phyloP scores from a whole-genome alignment of 495 filamentous ascomycete genomes.

The Trichoderma gamsii region DNA sequence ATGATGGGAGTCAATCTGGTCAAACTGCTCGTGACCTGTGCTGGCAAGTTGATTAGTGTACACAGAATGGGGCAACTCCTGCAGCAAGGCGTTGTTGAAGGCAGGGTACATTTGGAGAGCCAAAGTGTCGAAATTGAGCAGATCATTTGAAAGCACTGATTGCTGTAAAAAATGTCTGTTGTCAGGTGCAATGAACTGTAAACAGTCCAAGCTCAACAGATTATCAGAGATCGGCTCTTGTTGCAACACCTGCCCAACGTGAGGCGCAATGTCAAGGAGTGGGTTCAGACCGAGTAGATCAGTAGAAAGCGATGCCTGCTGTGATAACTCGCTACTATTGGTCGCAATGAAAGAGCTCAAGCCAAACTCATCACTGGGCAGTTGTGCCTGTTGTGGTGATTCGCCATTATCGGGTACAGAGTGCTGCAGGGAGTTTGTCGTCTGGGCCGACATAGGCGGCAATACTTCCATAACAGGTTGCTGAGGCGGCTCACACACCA shows the following conservation, averaged over 20 bases:
- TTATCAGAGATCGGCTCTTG: too few species aligned
- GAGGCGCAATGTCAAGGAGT: too few species aligned
- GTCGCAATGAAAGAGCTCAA: background rate
- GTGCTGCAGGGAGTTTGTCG: background rate
- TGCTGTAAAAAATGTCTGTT: background rate
- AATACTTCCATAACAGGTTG: background rate
- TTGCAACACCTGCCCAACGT: too few species aligned
- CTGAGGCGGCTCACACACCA: conserved; percentile 7
- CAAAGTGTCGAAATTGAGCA: background rate
- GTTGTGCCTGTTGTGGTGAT: background rate
- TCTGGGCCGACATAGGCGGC: background rate
- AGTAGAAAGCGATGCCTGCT: too few species aligned
- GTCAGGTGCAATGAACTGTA: background rate
- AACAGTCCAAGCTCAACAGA: too few species aligned
- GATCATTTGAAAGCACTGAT: background rate
- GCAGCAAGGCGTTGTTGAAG: background rate
- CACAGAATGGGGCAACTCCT: background rate
- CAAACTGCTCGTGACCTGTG: background rate
- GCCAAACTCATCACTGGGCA: background rate
- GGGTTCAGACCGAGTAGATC: too few species aligned
- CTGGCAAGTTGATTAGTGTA: background rate
- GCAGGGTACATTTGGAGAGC: background rate
- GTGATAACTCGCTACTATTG: too few species aligned
- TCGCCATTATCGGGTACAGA: background rate
- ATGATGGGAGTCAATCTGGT: background rate